phyloP scores from a whole-genome alignment of 768 basidiomycete genomes.

The Rhizopogon rudus region DNA sequence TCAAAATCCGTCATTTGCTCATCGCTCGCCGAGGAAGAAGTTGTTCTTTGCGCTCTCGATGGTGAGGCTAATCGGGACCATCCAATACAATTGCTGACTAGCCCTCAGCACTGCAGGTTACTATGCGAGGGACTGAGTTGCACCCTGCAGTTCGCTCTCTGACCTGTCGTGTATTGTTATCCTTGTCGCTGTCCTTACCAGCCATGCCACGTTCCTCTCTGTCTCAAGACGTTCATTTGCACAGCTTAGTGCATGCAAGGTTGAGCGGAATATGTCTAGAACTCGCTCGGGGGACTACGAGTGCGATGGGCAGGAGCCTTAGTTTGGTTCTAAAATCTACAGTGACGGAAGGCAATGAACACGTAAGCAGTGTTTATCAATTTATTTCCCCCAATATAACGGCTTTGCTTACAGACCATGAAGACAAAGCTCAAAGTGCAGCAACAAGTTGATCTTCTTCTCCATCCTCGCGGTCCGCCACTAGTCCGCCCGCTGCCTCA shows the following conservation, averaged over 20 bases:
- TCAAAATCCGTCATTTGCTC: conserved; percentile 44
- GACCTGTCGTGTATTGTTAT: conserved; percentile 51
- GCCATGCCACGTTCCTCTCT: conserved; percentile 49
- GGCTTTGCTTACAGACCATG: conserved; percentile 12
- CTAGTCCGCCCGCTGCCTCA: conserved; percentile 63
- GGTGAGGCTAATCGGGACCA: conserved; percentile 36
- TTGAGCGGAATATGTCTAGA: conserved; percentile 45
- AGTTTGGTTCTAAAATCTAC: conserved; percentile 47
- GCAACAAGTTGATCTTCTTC: conserved; percentile 49
- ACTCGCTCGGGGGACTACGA: conserved; percentile 49
- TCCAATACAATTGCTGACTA: neutral
- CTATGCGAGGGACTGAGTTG: conserved; percentile 48
- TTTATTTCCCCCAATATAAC: neutral
- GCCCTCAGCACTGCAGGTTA: conserved; percentile 40
- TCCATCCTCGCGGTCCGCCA: conserved; percentile 81
- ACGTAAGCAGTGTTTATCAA: conserved; percentile 21
- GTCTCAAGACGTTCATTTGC: conserved; percentile 48
- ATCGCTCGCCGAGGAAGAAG: conserved; percentile 44
- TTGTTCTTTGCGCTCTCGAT: conserved; percentile 49
- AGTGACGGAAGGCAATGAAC: conserved; percentile 17
- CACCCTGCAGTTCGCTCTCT: conserved; percentile 52
- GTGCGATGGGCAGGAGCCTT: conserved; percentile 57
- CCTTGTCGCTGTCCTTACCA: conserved; percentile 52
- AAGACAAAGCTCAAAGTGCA: conserved; percentile 17
- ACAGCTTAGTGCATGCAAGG: conserved; percentile 37